These are phyloP conservation scores for Pseudocercospora vitis DNA, from an alignment of 2,329 filamentous ascomycete species.

Conservation along the genomic window DNA sequence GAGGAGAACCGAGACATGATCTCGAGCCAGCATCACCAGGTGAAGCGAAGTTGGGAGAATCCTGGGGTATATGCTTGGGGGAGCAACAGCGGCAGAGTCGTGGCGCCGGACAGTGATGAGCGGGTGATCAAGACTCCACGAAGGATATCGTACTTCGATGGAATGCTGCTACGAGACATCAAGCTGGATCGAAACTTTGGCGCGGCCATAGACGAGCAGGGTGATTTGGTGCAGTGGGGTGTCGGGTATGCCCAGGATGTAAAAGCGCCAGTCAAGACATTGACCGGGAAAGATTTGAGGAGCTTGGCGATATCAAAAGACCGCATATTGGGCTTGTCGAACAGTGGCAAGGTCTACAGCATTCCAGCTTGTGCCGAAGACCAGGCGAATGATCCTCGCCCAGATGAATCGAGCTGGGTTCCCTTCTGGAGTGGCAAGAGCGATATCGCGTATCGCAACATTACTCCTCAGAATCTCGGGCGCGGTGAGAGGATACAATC, in stretches of 20 bases:
- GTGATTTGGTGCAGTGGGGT: constrained; percentile 92
- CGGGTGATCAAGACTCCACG: constrained; percentile 74
- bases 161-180: constrained; percentile 77
- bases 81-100: constrained; percentile 80
- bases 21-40: constrained; percentile 83
- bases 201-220: constrained; percentile 81
- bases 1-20: constrained; percentile 75
- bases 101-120: constrained; percentile 78
- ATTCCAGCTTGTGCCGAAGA: constrained; percentile 74
- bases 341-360: constrained; percentile 77
- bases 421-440: constrained; percentile 67
- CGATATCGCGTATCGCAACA: constrained; percentile 67
- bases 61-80: constrained; percentile 95
- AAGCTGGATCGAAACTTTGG: constrained; percentile 82
- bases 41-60: constrained; percentile 75
- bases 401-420: constrained; percentile 67
- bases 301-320: constrained; percentile 78
- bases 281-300: constrained; percentile 77
- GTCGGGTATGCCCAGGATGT: constrained; percentile 67
- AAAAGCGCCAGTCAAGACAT: constrained; percentile 65
- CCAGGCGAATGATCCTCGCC: constrained; percentile 64
- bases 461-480: constrained; percentile 64
- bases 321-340: constrained; percentile 75
- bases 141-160: constrained; percentile 79
- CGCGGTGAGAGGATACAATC: constrained; percentile 73